These are phyloP conservation scores for Fagus sylvatica DNA, from an alignment of 306 rosid genomes.

Conservation along the genomic window DNA sequence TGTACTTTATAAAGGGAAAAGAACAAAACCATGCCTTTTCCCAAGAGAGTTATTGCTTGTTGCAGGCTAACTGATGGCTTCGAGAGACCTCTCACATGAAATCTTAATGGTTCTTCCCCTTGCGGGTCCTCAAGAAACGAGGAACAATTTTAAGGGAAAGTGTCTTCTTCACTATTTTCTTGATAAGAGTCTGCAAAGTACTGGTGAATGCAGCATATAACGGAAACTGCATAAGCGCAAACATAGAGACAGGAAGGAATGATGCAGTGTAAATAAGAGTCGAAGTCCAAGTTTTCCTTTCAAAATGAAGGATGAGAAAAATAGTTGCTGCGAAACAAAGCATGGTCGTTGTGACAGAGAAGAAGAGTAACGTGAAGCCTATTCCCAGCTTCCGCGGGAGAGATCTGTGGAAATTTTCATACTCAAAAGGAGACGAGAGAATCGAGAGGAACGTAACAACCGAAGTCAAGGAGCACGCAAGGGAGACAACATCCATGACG, in stretches of 20 bases:
- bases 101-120: too few species aligned
- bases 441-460: not conserved
- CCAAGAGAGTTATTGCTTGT: too few species aligned
- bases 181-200: not conserved
- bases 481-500: not conserved
- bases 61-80: too few species aligned
- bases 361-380: not conserved
- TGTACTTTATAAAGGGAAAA: too few species aligned
- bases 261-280: too few species aligned
- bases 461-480: not conserved
- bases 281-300: not conserved
- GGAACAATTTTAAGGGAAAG: conserved; percentile 3
- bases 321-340: not conserved
- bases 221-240: not conserved
- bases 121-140: not conserved
- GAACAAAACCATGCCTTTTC: too few species aligned
- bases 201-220: not conserved
- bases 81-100: too few species aligned
- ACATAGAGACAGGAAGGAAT: not conserved
- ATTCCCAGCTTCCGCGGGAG: not conserved
- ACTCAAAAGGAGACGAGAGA: not conserved
- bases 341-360: not conserved
- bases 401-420: not conserved
- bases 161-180: not conserved
- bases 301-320: not conserved